Conservation (phyloP, 208 protist species). For the Leishmania turanica region DNA sequence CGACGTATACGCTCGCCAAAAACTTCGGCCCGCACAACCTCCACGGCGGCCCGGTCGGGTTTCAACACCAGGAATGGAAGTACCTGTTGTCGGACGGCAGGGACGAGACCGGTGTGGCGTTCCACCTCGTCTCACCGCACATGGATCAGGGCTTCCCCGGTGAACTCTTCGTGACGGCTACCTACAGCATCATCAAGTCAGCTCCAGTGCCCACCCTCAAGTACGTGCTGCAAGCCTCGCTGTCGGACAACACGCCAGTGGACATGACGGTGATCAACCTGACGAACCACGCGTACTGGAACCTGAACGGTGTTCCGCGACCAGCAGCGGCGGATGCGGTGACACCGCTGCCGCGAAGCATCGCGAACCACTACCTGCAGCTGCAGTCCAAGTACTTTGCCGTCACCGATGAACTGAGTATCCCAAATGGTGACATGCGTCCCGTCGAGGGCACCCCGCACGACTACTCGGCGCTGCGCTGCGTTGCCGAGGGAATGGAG, state of each 20-base stretch:
- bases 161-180: slow-evolving; percentile 68
- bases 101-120: slow-evolving; percentile 72
- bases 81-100: slow-evolving; percentile 72
- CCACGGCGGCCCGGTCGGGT: slow-evolving; percentile 70
- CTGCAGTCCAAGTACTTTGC: slow-evolving; percentile 56
- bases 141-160: slow-evolving; percentile 84
- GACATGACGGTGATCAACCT: slow-evolving; percentile 76
- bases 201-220: slow-evolving; percentile 43
- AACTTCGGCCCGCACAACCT: slow-evolving; percentile 70
- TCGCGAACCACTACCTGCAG: slow-evolving; percentile 66
- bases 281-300: slow-evolving; percentile 83
- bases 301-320: slow-evolving; percentile 74
- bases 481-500: slow-evolving; percentile 56
- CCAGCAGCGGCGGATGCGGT: slow-evolving; percentile 15
- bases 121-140: slow-evolving; percentile 71
- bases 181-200: slow-evolving; percentile 67
- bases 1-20: slow-evolving; percentile 57
- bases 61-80: slow-evolving; percentile 68
- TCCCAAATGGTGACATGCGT: slow-evolving; percentile 53
- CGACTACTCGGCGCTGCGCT: slow-evolving; percentile 56
- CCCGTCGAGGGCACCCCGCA: slow-evolving; percentile 43
- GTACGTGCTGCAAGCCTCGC: slow-evolving; percentile 51
- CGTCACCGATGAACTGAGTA: slow-evolving; percentile 41
- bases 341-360: slow-evolving; percentile 34
- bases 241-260: slow-evolving; percentile 61